phyloP scores from a whole-genome alignment of 805 yeast genomes.

The Yamadazyma laniorum region DNA sequence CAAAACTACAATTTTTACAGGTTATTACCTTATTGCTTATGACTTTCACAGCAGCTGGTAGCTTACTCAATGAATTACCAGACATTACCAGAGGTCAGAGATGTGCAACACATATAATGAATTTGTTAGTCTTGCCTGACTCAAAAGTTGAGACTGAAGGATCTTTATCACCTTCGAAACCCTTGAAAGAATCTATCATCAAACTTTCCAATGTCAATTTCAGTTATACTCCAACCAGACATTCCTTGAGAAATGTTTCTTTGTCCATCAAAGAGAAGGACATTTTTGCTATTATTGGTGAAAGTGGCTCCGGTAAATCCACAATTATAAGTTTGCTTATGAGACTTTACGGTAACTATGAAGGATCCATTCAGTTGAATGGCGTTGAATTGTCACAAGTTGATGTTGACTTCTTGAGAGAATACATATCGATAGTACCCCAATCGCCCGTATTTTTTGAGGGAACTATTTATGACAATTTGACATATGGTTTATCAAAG shows the following conservation, averaged over 20 bases:
- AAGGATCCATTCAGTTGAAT: constrained; percentile 43
- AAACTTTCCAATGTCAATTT: constrained; percentile 48
- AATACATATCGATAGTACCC: constrained; percentile 63
- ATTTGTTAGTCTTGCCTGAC: constrained; percentile 33
- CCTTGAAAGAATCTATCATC: constrained; percentile 21
- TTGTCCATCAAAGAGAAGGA: constrained; percentile 46
- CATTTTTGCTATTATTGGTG: constrained; percentile 71
- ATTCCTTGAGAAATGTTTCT: constrained; percentile 38
- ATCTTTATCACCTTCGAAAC: constrained; percentile 20
- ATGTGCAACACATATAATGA: constrained; percentile 54
- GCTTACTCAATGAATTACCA: constrained; percentile 66
- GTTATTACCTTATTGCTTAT: constrained; percentile 73
- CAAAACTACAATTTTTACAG: constrained; percentile 56
- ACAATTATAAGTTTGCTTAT: constrained; percentile 61
- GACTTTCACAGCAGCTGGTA: constrained; percentile 63
- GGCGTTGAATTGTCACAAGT: constrained; percentile 43
- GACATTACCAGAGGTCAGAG: constrained; percentile 77
- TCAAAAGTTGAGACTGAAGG: constrained; percentile 42
- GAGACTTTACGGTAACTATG: constrained; percentile 46
- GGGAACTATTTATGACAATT: constrained; percentile 70
- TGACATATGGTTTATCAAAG: constrained; percentile 54
- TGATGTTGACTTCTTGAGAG: constrained; percentile 49
- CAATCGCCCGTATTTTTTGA: constrained; percentile 73
- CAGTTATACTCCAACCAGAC: constrained; percentile 40
- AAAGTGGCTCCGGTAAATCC: constrained; percentile 91